A percentile compares a stretch with the other conserved stretches of the same genome.
phyloP scores from a whole-genome alignment of 1,284 basidiomycete species.

The Marasmius tenuissimus region DNA sequence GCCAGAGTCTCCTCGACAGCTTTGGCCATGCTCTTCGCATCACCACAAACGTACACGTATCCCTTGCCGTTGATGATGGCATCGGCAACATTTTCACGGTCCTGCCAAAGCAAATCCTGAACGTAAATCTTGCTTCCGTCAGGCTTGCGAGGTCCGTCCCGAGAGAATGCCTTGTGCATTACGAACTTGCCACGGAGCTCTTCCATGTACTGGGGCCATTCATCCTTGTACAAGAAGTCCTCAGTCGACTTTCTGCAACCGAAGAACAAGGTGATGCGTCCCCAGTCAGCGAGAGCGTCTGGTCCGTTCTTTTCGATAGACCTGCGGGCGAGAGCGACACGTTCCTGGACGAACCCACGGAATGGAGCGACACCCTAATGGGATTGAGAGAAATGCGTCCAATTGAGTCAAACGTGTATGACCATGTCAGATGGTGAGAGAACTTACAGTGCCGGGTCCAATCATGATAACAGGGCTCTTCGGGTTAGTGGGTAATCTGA shows the following conservation, averaged over 20 bases:
- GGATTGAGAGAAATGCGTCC: conserved; percentile 11
- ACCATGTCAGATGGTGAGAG: conserved; percentile 5
- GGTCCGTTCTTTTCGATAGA: conserved; percentile 91
- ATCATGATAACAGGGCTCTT: conserved; percentile 99
- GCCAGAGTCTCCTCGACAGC: conserved; percentile 88
- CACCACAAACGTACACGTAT: conserved; percentile 94
- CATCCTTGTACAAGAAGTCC: conserved; percentile 93
- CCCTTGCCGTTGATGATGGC: conserved; percentile 92
- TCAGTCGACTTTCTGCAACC: conserved; percentile 87
- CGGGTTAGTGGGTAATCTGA: conserved; percentile 94
- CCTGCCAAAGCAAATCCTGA: conserved; percentile 92
- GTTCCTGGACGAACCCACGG: conserved; percentile 98
- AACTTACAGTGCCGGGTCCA: conserved; percentile 91
- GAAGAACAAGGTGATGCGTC: conserved; percentile 92
- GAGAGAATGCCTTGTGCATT: conserved; percentile 87
- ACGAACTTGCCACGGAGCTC: conserved; percentile 92
- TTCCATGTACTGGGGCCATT: conserved; percentile 87
- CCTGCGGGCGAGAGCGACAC: conserved; percentile 91
- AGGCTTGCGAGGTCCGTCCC: conserved; percentile 81
- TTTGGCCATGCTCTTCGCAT: conserved; percentile 96
- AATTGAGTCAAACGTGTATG: background rate
- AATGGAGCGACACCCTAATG: conserved; percentile 93
- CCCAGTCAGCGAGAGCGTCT: conserved; percentile 94
- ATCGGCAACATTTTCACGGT: conserved; percentile 79
- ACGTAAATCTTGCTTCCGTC: conserved; percentile 98